A percentile compares a stretch with the other conserved stretches of the same genome.
Conservation (phyloP, 1,139 yeast species). For the Debaryomyces coudertii region DNA sequence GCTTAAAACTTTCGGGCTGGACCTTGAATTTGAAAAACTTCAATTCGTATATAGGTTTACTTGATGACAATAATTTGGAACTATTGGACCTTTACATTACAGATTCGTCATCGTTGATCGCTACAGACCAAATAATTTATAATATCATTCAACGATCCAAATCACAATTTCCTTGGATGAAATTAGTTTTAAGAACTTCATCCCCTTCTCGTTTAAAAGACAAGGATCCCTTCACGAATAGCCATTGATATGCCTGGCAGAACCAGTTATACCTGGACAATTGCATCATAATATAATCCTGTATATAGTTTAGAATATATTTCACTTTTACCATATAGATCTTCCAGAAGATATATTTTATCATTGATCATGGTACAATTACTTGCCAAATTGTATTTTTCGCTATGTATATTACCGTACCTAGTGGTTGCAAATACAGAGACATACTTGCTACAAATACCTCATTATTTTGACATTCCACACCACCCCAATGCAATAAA, state of each 20-base stretch:
- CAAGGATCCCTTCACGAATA: neutral
- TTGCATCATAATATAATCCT: neutral
- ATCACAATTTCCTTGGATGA: conserved; percentile 4
- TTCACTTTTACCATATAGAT: neutral
- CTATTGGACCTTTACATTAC: conserved; percentile 4
- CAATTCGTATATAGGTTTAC: conserved; percentile 2
- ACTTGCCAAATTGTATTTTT: neutral
- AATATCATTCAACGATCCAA: neutral
- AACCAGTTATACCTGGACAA: neutral
- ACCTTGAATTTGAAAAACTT: conserved; percentile 15
- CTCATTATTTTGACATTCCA: conserved; percentile 41
- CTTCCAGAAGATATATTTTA: neutral
- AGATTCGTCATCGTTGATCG: neutral
- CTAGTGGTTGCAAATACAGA: conserved; percentile 42
- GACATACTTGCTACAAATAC: conserved; percentile 34
- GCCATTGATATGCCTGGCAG: neutral
- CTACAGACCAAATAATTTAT: neutral
- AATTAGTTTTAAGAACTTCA: neutral
- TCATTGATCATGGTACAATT: conserved; percentile 5
- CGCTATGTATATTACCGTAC: neutral
- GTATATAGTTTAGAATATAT: neutral
- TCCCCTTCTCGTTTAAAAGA: neutral
- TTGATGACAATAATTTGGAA: conserved; percentile 4
- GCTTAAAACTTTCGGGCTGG: conserved; percentile 32
- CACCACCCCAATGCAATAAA: conserved; percentile 19